A percentile compares a stretch with the other conserved stretches of the same genome.
phyloP scores from a whole-genome alignment of 768 basidiomycete genomes.

The Psilocybe cubensis region DNA sequence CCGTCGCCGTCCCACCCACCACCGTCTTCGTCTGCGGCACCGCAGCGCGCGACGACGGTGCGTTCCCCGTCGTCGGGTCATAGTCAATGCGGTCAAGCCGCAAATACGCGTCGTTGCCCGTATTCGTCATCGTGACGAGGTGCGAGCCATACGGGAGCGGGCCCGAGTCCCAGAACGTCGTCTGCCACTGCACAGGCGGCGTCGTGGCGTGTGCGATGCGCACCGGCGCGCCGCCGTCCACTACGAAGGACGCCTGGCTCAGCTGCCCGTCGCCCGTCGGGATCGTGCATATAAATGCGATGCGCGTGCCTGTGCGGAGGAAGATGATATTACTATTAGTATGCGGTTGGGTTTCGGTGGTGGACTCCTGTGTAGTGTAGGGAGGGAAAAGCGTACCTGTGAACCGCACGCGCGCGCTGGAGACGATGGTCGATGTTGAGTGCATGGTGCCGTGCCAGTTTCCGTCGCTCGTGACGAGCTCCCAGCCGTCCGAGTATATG shows the following conservation, averaged over 20 bases:
- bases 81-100: slow-evolving; percentile 20
- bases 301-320: slow-evolving; percentile 7
- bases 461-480: slow-evolving; percentile 9
- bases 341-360: not conserved
- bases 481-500: slow-evolving; percentile 13
- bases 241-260: slow-evolving; percentile 15
- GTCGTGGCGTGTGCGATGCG: slow-evolving; percentile 6
- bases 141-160: slow-evolving; percentile 16
- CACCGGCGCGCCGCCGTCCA: slow-evolving; percentile 15
- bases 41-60: no score
- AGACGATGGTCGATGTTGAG: slow-evolving; percentile 10
- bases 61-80: slow-evolving; percentile 16
- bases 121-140: slow-evolving; percentile 16
- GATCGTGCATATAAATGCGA: slow-evolving; percentile 17
- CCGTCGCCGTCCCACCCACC: not conserved
- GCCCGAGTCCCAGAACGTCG: slow-evolving; percentile 18
- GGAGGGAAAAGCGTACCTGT: slow-evolving; percentile 6
- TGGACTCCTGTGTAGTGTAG: not conserved
- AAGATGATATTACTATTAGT: not conserved
- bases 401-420: slow-evolving; percentile 10
- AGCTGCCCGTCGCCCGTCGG: slow-evolving; percentile 13
- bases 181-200: slow-evolving; percentile 18
- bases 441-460: slow-evolving; percentile 19
- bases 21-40: no score
- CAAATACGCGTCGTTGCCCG: slow-evolving; percentile 13